A percentile compares a stretch with the other conserved stretches of the same genome.
phyloP scores from a whole-genome alignment of 768 basidiomycete species.

The Termitomyces sp. region DNA sequence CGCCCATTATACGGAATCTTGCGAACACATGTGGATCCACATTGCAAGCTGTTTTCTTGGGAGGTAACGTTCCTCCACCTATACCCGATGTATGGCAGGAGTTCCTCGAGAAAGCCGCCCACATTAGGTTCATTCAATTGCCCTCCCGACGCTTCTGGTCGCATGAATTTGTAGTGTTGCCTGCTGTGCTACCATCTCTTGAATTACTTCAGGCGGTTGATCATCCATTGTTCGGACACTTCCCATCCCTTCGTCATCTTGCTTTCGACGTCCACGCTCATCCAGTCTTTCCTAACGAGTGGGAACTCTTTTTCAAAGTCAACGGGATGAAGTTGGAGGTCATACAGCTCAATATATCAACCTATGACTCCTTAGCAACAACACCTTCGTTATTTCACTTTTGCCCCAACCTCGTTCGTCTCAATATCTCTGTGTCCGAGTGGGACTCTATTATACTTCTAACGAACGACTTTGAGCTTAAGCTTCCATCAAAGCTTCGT shows the following conservation, averaged over 20 bases:
- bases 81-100: not conserved
- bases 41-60: slow-evolving; percentile 9
- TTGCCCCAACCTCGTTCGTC: slow-evolving; percentile 11
- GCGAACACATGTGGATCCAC: not conserved
- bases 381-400: not conserved
- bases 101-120: slow-evolving; percentile 5
- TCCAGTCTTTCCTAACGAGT: not conserved
- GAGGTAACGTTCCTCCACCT: not conserved
- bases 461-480: not conserved
- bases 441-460: slow-evolving; percentile 1
- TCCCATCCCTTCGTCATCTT: slow-evolving; percentile 13
- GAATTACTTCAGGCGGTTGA: not conserved
- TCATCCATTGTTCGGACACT: not conserved
- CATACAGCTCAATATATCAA: slow-evolving; percentile 1
- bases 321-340: slow-evolving; percentile 10
- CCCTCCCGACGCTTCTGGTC: not conserved
- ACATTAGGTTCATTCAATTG: slow-evolving; percentile 6
- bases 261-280: not conserved
- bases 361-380: not conserved
- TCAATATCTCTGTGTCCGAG: slow-evolving; percentile 7
- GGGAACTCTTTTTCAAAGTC: not conserved
- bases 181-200: not conserved
- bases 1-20: slow-evolving; percentile 4
- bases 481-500: slow-evolving; percentile 7
- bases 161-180: not conserved